Base-by-base conservation (phyloP, 208 protist species). In the Leishmania braziliensis region DNA sequence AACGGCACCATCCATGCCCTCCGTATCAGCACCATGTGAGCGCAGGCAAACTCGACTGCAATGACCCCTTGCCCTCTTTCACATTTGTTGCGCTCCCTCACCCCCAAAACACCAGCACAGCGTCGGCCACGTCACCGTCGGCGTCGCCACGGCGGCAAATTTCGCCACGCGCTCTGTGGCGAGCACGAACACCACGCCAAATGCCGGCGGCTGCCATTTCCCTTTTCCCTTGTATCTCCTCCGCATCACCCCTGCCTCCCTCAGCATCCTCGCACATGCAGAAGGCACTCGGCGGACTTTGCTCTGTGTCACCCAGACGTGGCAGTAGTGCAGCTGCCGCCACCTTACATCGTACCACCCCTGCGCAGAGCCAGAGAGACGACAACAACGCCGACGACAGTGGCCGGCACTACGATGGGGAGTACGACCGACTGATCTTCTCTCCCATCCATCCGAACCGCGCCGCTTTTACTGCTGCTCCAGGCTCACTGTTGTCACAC, bases 351-450 rank as follows among this genome's bases (percentile, higher is more conserved):
- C 14, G 29, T 62, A 16, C 6, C 51, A 48, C 8, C 12, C 29
- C n/a, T 43, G 51, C 1, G 51, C 50, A n/a, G n/a, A 39, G 72
- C 29, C 72, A 12, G 14, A 26, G 2, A 16, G 16, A 62, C 48
- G 12, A 23, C 51, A 39, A 36, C 72, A 76, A 29, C 29, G n/a
- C 18, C 10, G 54, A 63, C 23, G 74, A 66, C 54, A 8, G 8
- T 23, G 56, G 48, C 54, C 18, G 33, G 12, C 76, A 51, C 63
- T 79, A 71, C 76, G n/a, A 33, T 43, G 76, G 60, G 36, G 76
- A 71, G 43, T 79, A 79, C 62, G 76, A 72, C 60, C 76, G 76
- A 48, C 76, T 79, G 9, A 26, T 79, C 18, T 79, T 79, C 63
- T 71, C 63, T 43, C 39, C 48, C n/a, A 39, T 54, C 39, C 16